phyloP scores from a whole-genome alignment of 768 basidiomycete genomes.

The Dacryopinax spathularia region DNA sequence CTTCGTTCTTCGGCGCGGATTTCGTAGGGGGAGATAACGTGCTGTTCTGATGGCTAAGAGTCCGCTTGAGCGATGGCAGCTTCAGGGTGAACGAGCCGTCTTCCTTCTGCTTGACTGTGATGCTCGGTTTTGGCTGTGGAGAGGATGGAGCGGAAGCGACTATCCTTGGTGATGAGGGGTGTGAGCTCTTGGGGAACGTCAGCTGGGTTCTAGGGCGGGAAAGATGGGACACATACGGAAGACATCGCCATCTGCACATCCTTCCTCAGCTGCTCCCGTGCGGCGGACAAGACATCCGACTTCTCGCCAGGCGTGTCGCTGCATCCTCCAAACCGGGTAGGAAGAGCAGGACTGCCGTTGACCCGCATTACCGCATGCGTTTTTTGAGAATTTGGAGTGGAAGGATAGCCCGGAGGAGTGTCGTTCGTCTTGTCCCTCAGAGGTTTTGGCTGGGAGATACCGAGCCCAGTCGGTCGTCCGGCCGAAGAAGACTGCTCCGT shows the following conservation, averaged over 20 bases:
- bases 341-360: neutral
- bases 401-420: neutral
- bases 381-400: neutral
- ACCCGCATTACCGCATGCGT: neutral
- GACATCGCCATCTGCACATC: neutral
- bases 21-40: no score
- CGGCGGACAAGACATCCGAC: neutral
- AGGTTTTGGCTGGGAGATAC: neutral
- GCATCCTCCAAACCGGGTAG: neutral
- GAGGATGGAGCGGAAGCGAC: neutral
- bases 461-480: neutral
- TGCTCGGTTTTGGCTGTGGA: neutral
- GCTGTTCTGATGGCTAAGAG: neutral
- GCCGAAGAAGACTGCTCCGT: neutral
- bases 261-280: neutral
- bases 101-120: constrained; percentile 3
- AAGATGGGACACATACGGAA: neutral
- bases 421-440: neutral
- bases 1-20: neutral
- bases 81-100: neutral
- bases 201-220: neutral
- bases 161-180: neutral
- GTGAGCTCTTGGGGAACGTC: neutral
- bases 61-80: neutral
- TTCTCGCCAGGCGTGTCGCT: neutral